Evolutionary conservation across 805 yeast species (phyloP), one percentile per base, ranked within the genome.

Genomic region (Yarrowia hollandica): DNA sequence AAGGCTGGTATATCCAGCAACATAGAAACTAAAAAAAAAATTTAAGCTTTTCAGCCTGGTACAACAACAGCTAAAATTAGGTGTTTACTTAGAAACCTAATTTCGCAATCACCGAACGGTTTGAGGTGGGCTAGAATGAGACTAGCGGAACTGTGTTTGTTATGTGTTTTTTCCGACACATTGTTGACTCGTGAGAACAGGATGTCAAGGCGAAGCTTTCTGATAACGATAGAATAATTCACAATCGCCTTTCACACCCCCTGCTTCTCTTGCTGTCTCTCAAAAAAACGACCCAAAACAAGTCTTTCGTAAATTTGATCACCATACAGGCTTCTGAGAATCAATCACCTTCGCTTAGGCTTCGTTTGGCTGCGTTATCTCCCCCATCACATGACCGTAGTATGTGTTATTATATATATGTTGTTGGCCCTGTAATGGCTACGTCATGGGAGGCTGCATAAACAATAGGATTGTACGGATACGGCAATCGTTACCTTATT

Each of bases 381-480:
- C 33, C 26, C 31, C 23, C 33, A 18, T 41, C 48, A 25, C 48
- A 41, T 23, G 33, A 26, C 33, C 23, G 18, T 22, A 26, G 10
- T 3, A 26, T 16, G 33, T 41, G 18, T n/a, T n/a, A n/a, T n/a
- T n/a, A n/a, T n/a, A n/a, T n/a, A n/a, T n/a, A n/a, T n/a, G n/a
- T 26, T 14, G 33, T 25, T 8, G 31, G 12, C 8, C 33, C 15
- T 38, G 33, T 33, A 25, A 41, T 7, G 31, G 19, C 42, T 16
- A 41, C 48, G 48, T 26, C 48, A 41, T 41, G 33, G 48, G n/a
- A n/a, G n/a, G 33, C 48, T 26, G 48, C 48, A 41, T 41, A 26
- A 3, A 41, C 48, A 41, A 41, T 41, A 18, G 48, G 48, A 41
- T 41, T 41, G 48, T 41, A 41, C 48, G 48, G 48, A 41, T 41